Evolutionary conservation across 78 protist genomes (phyloP), one percentile per base, ranked within the genome.

Genomic region (Bodo saltans): DNA sequence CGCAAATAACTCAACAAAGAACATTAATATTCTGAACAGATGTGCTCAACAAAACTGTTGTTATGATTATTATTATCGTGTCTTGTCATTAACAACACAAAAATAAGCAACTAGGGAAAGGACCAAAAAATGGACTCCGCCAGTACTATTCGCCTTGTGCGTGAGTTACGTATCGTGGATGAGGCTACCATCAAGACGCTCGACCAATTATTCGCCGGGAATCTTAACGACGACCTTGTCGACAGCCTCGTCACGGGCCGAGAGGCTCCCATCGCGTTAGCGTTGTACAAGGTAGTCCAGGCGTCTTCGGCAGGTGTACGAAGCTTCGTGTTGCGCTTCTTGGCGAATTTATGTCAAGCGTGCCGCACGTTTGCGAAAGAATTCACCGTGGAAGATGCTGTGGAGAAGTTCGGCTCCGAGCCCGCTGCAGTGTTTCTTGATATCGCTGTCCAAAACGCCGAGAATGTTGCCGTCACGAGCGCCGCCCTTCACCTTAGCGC

Each of bases 21-120:
- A 39, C 69, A 34, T 75, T 79, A 28, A 30, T 32, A 35, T 85
- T 85, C 84, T 52, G 75, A 74, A 85, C 88, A 33, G 88, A 79
- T 32, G 68, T 23, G 47, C 42, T 35, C n/a, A n/a, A n/a, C 38
- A 72, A 60, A 11, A 34, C 87, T 30, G 42, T 83, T 33, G 87
- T 74, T 23, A 80, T 79, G 4, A 80, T 79, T 25, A 39, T 73
- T 28, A 28, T n/a, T 11, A 40, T 73, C 38, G 40, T 80, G n/a
- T 73, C 76, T 23, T 73, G 76, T 17, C 85, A 74, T 32, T 80
- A 69, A 80, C 8, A 40, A 8, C 60, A 47, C 60, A 47, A 47
- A 47, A 8, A 8, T 17, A 23, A 23, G n/a, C 17, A 47, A 8
- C 60, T 17, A 47, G 60, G 60, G 17, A 17, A 47, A 23, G 60